Percentiles rank a stretch among this genome's conserved stretches.
Evolutionary conservation across 1,284 basidiomycete species (phyloP).

Genomic region (Ustilago bromivora): DNA sequence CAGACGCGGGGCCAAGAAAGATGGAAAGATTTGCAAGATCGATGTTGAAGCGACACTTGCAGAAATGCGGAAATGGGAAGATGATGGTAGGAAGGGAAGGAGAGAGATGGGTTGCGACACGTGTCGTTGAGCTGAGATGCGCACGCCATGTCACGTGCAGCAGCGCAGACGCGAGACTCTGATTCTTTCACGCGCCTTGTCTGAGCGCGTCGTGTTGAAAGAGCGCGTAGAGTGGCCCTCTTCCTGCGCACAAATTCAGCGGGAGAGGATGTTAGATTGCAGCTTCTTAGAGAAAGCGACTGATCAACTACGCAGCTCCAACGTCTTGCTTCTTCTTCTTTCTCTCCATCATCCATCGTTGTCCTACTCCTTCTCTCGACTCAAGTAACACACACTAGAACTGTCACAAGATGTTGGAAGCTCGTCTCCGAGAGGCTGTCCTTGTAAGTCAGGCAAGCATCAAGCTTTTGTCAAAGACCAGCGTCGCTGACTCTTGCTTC

Average conservation of each 20-base stretch:
- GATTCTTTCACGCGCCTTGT: no score
- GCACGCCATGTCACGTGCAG: no score
- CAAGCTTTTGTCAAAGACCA: slow-evolving; percentile 11
- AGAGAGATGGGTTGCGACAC: slow-evolving; percentile 9
- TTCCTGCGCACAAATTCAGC: not conserved
- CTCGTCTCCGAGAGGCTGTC: slow-evolving; percentile 58
- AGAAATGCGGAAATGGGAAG: no score
- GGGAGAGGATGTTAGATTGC: not conserved
- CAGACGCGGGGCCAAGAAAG: not conserved
- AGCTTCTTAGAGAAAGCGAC: not conserved
- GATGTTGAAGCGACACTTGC: no score
- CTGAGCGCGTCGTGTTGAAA: slow-evolving; percentile 16
- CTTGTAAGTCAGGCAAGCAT: slow-evolving; percentile 45
- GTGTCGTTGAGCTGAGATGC: no score
- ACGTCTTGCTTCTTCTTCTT: not conserved
- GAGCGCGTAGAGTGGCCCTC: slow-evolving; percentile 20
- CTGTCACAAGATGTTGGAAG: slow-evolving; percentile 61
- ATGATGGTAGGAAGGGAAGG: no score
- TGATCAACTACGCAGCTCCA: slow-evolving; percentile 1
- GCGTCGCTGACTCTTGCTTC: slow-evolving; percentile 9
- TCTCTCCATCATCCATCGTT: slow-evolving; percentile 3
- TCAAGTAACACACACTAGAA: slow-evolving; percentile 1
- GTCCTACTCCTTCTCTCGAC: slow-evolving; percentile 1
- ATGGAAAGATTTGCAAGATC: no score
- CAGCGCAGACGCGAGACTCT: no score